These are phyloP conservation scores for Puya raimondii DNA, from an alignment of 176 grass and related monocot species.

Conservation along the genomic window DNA sequence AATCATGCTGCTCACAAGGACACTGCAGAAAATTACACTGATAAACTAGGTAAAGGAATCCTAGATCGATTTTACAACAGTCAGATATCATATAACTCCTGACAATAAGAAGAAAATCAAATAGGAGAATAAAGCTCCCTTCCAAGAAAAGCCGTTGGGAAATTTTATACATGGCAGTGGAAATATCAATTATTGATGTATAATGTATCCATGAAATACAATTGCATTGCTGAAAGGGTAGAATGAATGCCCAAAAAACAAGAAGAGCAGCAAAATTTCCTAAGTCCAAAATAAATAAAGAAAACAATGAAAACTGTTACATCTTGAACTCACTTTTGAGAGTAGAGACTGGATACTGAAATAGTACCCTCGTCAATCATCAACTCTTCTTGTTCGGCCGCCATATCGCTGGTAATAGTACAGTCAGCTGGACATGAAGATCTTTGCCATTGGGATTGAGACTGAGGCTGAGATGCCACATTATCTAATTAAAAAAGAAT, in stretches of 20 bases:
- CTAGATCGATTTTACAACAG: background rate
- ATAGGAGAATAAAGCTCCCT: background rate
- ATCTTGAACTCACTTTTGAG: slow-evolving; percentile 39
- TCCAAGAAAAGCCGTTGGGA: background rate
- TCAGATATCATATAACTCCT: background rate
- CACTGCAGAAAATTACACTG: background rate
- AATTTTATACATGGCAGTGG: slow-evolving; percentile 6
- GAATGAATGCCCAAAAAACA: background rate
- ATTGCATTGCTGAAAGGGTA: background rate
- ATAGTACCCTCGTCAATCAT: slow-evolving; percentile 71
- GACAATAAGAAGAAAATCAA: background rate
- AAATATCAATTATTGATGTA: background rate
- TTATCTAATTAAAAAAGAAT: slow-evolving; percentile 31
- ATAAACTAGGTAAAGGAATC: background rate
- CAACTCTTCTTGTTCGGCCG: slow-evolving; percentile 42
- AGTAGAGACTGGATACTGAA: slow-evolving; percentile 51
- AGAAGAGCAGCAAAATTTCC: background rate
- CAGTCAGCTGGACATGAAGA: slow-evolving; percentile 26
- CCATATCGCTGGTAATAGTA: slow-evolving; percentile 25
- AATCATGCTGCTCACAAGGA: background rate
- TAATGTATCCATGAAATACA: background rate
- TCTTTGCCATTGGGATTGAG: slow-evolving; percentile 43
- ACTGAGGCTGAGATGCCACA: slow-evolving; percentile 17
- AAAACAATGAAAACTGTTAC: background rate
- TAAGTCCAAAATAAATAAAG: slow-evolving; percentile 3